Conservation (phyloP, 2,329 filamentous ascomycete genomes). For the Pyricularia grisea region DNA sequence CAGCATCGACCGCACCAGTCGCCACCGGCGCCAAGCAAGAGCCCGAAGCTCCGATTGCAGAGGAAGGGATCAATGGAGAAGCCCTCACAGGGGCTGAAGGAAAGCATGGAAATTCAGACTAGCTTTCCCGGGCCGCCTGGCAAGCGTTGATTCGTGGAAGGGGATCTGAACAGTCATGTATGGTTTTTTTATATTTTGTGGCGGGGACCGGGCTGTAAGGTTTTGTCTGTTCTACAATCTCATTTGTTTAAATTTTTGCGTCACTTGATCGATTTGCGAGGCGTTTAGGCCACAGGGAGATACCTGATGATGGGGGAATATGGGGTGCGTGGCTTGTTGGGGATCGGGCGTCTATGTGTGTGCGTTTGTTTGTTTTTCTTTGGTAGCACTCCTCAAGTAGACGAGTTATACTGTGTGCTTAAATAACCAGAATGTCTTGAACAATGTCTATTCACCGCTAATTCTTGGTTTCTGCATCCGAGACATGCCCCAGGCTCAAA, state of each 20-base stretch:
- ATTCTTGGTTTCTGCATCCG: background rate
- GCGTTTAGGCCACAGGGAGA: background rate
- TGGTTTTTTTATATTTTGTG: background rate
- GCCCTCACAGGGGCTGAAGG: slow-evolving; percentile 20
- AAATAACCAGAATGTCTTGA: background rate
- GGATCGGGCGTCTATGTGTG: background rate
- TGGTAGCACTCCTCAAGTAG: background rate
- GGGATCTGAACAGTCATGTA: background rate
- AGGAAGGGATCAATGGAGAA: background rate
- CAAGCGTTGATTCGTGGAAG: background rate
- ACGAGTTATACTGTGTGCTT: background rate
- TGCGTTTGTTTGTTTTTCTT: background rate
- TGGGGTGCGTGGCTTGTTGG: background rate
- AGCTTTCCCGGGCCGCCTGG: slow-evolving; percentile 29
- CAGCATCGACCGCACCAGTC: background rate
- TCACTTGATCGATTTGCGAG: background rate
- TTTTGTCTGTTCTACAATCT: background rate
- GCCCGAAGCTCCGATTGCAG: slow-evolving; percentile 6
- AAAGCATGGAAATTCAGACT: slow-evolving; percentile 25
- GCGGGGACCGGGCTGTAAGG: background rate
- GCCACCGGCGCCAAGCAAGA: slow-evolving; percentile 19
- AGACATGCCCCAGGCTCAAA: background rate
- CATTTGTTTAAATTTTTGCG: slow-evolving; percentile 4
- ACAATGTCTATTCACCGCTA: background rate
- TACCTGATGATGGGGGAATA: background rate